These are phyloP conservation scores for Exobasidium cylindrosporum DNA, from an alignment of 1,284 basidiomycete genomes.

Conservation along the genomic window DNA sequence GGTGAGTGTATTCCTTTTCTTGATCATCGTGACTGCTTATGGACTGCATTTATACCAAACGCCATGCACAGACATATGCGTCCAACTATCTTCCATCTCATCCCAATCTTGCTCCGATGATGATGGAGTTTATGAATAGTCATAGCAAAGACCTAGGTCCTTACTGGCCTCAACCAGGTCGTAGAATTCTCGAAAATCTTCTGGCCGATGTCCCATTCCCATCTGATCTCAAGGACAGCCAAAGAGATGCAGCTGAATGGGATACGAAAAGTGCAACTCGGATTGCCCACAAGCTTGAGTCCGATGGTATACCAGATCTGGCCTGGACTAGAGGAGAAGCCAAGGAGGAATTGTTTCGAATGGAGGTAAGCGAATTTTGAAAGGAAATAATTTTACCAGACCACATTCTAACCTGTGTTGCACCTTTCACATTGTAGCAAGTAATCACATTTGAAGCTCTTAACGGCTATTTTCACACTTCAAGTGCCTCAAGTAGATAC, in stretches of 20 bases:
- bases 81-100: constrained; percentile 18
- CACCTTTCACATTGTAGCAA: constrained; percentile 5
- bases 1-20: constrained; percentile 4
- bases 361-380: constrained; percentile 5
- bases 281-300: constrained; percentile 10
- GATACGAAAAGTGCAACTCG: constrained; percentile 13
- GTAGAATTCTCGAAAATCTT: constrained; percentile 9
- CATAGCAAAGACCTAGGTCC: constrained; percentile 1
- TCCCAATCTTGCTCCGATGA: constrained; percentile 4
- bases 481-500: constrained; percentile 1
- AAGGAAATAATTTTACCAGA: not conserved
- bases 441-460: constrained; percentile 6
- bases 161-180: constrained; percentile 20
- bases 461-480: constrained; percentile 15
- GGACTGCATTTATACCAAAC: no score
- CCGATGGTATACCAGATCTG: constrained; percentile 5
- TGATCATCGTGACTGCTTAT: no score
- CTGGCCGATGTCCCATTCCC: constrained; percentile 11
- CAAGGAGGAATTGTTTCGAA: constrained; percentile 9
- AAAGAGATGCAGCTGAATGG: constrained; percentile 6
- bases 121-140: constrained; percentile 14
- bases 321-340: constrained; percentile 8
- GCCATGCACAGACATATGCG: constrained; percentile 14
- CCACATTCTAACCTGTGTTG: not conserved
- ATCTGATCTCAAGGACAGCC: not conserved